These are phyloP conservation scores for Cymbopogon citratus DNA, from an alignment of 176 grass and related monocot genomes.

Conservation along the genomic window DNA sequence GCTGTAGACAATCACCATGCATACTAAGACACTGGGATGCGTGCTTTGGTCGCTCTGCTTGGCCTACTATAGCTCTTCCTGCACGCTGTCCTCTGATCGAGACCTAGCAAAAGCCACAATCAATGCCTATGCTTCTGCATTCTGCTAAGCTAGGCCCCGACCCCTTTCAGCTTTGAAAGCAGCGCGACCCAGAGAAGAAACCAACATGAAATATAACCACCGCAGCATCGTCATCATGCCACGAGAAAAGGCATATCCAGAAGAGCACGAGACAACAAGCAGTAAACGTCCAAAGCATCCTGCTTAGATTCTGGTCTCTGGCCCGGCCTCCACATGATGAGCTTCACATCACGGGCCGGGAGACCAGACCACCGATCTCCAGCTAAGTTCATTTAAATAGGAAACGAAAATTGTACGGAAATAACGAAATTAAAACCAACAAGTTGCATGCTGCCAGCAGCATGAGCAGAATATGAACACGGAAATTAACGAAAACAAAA, in stretches of 20 bases:
- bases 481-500: not conserved
- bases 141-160: not conserved
- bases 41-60: constrained; percentile 28
- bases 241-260: not conserved
- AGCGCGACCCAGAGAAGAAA: constrained; percentile 41
- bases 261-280: constrained; percentile 20
- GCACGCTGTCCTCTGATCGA: constrained; percentile 7
- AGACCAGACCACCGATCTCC: not conserved
- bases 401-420: not conserved
- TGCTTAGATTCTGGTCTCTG: constrained; percentile 20
- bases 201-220: constrained; percentile 53
- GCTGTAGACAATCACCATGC: not conserved
- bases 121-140: constrained; percentile 8
- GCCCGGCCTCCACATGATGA: constrained; percentile 22
- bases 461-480: not conserved
- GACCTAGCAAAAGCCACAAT: not conserved
- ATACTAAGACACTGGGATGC: too few relatives aligned
- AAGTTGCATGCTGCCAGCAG: not conserved
- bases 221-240: not conserved
- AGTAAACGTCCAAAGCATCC: constrained; percentile 21
- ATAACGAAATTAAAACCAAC: not conserved
- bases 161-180: constrained; percentile 41
- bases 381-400: not conserved
- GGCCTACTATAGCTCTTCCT: constrained; percentile 1
- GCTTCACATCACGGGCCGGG: not conserved